Conservation (phyloP, 768 basidiomycete species). For the Trametopsis cervina region DNA sequence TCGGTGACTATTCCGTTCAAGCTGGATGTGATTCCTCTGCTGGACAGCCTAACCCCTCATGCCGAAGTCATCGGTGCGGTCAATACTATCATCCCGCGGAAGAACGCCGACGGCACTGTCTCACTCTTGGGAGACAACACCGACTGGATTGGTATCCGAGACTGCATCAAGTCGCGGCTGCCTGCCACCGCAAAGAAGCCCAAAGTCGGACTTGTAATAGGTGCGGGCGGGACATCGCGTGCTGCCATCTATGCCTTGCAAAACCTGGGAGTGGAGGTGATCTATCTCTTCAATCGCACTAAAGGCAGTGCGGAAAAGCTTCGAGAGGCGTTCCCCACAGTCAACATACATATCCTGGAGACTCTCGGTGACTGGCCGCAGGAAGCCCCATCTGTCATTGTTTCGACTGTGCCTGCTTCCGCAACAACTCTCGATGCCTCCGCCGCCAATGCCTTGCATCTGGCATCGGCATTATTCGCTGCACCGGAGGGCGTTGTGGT, state of each 20-base stretch:
- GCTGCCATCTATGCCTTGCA: slow-evolving; percentile 90
- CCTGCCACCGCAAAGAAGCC: slow-evolving; percentile 28
- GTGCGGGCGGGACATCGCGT: slow-evolving; percentile 91
- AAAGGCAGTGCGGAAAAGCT: slow-evolving; percentile 63
- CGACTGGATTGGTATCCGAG: slow-evolving; percentile 86
- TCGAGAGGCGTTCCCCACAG: slow-evolving; percentile 57
- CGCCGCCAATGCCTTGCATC: slow-evolving; percentile 31
- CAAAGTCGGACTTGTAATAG: slow-evolving; percentile 74
- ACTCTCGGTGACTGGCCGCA: slow-evolving; percentile 47
- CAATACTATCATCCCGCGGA: slow-evolving; percentile 76
- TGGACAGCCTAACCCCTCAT: slow-evolving; percentile 74
- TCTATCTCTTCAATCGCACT: slow-evolving; percentile 91
- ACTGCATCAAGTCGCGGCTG: slow-evolving; percentile 41
- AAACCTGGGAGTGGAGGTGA: slow-evolving; percentile 52
- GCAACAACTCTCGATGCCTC: slow-evolving; percentile 38
- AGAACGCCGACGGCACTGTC: slow-evolving; percentile 32
- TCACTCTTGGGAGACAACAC: slow-evolving; percentile 90
- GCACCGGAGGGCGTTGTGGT: slow-evolving; percentile 66
- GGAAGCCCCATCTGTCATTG: slow-evolving; percentile 59
- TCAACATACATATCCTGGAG: slow-evolving; percentile 53
- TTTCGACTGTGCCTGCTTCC: slow-evolving; percentile 83
- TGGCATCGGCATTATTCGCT: slow-evolving; percentile 53
- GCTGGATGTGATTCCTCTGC: slow-evolving; percentile 76
- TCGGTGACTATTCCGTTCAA: slow-evolving; percentile 97
- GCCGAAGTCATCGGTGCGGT: slow-evolving; percentile 89